A percentile compares a stretch with the other conserved stretches of the same genome.
Conservation (phyloP, 768 basidiomycete species). For the Auricularia heimuer region DNA sequence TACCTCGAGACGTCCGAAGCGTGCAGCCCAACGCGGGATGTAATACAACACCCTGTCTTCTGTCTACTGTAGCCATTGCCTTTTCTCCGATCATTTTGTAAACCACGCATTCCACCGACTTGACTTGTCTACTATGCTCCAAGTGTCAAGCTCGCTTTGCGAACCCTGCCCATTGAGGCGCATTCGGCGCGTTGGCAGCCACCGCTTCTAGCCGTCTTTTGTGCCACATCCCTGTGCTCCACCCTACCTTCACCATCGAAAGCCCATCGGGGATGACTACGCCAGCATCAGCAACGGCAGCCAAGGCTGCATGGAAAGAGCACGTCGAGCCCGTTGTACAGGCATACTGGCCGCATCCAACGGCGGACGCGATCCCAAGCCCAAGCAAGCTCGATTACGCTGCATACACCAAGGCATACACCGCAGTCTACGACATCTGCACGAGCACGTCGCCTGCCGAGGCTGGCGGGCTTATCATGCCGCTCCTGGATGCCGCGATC, state of each 20-base stretch:
- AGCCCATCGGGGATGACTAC: background rate
- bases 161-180: no score
- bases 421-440: background rate
- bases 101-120: no score
- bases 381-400: background rate
- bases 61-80: no score
- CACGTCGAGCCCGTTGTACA: background rate
- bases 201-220: background rate
- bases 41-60: no score
- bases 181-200: no score
- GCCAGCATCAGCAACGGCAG: background rate
- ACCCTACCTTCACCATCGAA: background rate
- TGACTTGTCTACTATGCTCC: no score
- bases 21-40: no score
- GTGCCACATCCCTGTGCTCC: background rate
- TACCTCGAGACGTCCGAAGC: no score
- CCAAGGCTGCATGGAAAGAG: background rate
- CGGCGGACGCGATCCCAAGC: background rate
- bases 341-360: background rate
- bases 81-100: no score
- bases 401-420: background rate
- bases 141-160: no score
- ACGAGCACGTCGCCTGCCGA: background rate
- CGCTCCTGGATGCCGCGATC: background rate
- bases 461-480: background rate